phyloP scores from a whole-genome alignment of 1,284 basidiomycete genomes.

The Ustilago bromivora region DNA sequence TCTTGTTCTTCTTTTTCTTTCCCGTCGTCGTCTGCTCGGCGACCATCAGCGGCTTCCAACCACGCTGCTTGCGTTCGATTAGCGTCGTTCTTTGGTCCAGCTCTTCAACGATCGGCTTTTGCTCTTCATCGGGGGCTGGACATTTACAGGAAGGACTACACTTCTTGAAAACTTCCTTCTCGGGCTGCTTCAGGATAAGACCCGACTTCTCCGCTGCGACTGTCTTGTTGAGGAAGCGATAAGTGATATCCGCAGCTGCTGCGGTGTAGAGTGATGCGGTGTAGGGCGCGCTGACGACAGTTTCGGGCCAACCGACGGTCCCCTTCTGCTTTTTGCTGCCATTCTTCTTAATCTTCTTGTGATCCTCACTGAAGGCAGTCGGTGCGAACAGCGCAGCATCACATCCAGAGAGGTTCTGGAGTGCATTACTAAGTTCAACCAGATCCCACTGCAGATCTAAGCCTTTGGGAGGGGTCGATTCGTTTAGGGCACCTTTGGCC shows the following conservation, averaged over 20 bases:
- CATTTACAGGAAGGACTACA: conserved; percentile 3
- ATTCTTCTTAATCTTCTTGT: background rate
- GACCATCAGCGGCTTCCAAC: conserved; percentile 23
- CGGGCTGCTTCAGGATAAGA: background rate
- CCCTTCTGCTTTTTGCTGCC: conserved; percentile 2
- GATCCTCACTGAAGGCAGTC: background rate
- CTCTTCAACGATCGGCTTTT: background rate
- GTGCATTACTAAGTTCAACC: conserved; percentile 11
- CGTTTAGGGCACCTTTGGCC: background rate
- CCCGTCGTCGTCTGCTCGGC: conserved; percentile 5
- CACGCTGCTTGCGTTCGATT: conserved; percentile 17
- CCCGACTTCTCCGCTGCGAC: background rate
- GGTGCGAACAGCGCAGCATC: conserved; percentile 19
- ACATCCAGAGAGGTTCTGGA: conserved; percentile 22
- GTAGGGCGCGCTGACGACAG: conserved; percentile 13
- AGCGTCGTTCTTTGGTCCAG: conserved; percentile 9
- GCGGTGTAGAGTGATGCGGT: conserved; percentile 8
- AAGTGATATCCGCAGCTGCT: conserved; percentile 13
- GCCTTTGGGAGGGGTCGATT: background rate
- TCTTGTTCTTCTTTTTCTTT: conserved; percentile 7
- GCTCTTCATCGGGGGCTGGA: background rate
- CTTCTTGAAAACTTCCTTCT: background rate
- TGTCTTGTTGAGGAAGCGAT: background rate
- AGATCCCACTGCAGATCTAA: conserved; percentile 15
- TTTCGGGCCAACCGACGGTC: conserved; percentile 15